phyloP scores from a whole-genome alignment of 1,284 basidiomycete genomes.

The Cutaneotrichosporon sp. region DNA sequence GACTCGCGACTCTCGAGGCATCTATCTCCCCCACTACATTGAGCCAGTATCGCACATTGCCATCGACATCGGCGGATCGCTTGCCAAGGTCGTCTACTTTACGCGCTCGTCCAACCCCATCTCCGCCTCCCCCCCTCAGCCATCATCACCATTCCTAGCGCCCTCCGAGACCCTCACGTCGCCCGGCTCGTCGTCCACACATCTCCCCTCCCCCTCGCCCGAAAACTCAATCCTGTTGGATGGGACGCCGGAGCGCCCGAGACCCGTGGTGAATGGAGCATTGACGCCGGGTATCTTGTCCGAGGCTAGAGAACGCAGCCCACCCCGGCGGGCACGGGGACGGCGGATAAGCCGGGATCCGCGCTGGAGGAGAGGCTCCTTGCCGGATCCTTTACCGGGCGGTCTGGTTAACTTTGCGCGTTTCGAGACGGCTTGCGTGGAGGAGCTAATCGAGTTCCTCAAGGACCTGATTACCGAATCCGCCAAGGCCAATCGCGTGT shows the following conservation, averaged over 20 bases:
- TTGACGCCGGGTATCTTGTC: conserved; percentile 63
- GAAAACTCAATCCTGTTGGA: conserved; percentile 18
- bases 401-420: conserved; percentile 97
- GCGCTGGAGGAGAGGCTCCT: conserved; percentile 62
- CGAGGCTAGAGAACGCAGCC: conserved; percentile 39
- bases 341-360: conserved; percentile 50
- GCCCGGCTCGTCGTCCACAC: conserved; percentile 13
- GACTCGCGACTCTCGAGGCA: conserved; percentile 88
- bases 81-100: conserved; percentile 98
- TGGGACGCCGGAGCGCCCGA: conserved; percentile 43
- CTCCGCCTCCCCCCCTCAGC: conserved; percentile 38
- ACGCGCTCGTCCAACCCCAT: conserved; percentile 66
- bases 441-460: conserved; percentile 82
- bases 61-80: conserved; percentile 90
- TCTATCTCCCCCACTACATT: conserved; percentile 92
- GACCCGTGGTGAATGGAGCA: conserved; percentile 59
- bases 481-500: conserved; percentile 80
- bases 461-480: conserved; percentile 80
- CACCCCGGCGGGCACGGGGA: conserved; percentile 26
- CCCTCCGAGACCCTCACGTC: conserved; percentile 37
- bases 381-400: conserved; percentile 78
- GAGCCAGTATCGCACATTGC: conserved; percentile 96
- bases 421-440: conserved; percentile 88
- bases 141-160: conserved; percentile 38
- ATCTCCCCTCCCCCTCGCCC: conserved; percentile 29